Evolutionary conservation across 305 asterid genomes (phyloP).

Genomic region (Solanum hybrid): DNA sequence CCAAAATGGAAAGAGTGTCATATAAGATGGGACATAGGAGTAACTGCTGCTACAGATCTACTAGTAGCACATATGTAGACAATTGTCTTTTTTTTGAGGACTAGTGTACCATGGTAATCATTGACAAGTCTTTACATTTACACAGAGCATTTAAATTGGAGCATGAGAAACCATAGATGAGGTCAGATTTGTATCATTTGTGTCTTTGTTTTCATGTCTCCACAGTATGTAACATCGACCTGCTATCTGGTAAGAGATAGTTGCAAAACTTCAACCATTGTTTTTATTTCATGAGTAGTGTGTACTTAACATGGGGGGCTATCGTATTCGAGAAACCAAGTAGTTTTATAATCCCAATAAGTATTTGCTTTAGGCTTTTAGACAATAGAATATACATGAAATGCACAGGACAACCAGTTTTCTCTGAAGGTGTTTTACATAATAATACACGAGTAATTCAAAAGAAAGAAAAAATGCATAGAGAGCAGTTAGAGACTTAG

Average conservation of each 20-base stretch:
- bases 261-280: background rate
- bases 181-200: background rate
- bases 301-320: background rate
- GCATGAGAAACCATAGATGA: background rate
- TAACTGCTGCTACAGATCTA: background rate
- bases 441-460: background rate
- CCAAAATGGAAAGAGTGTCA: background rate
- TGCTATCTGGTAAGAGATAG: background rate
- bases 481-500: background rate
- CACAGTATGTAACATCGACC: background rate
- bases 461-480: background rate
- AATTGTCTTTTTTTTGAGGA: accelerated
- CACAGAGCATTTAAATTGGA: background rate
- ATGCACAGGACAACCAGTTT: background rate
- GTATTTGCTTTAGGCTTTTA: background rate
- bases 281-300: background rate
- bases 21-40: background rate
- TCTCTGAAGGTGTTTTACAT: background rate
- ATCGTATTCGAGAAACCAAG: background rate
- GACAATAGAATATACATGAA: background rate
- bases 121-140: background rate
- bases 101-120: background rate
- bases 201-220: background rate
- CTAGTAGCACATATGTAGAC: background rate
- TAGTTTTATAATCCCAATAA: background rate